Percentiles rank a stretch among this genome's conserved stretches.
Evolutionary conservation across 768 basidiomycete genomes (phyloP).

Genomic region (Coprinellus aureogranulatus): DNA sequence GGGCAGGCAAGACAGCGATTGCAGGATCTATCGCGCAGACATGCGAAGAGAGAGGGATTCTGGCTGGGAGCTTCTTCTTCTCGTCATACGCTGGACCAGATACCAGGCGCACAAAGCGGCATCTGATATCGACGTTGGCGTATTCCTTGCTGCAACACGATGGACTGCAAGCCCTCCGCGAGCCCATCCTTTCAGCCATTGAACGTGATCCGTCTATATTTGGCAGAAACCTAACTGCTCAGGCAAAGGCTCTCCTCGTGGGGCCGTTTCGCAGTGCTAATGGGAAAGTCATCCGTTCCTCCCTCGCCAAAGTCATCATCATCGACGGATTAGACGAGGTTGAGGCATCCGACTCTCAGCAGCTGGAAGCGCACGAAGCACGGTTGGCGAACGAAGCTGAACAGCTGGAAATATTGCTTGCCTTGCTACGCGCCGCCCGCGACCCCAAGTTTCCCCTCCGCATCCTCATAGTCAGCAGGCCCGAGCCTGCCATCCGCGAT

Average conservation of each 20-base stretch:
- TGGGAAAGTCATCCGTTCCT: too few relatives aligned
- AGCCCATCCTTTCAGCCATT: slow-evolving; percentile 9
- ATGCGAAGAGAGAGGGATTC: slow-evolving; percentile 12
- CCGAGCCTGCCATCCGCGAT: neutral
- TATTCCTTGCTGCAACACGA: slow-evolving; percentile 22
- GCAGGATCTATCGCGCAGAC: slow-evolving; percentile 22
- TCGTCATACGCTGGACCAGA: slow-evolving; percentile 19
- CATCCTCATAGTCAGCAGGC: neutral
- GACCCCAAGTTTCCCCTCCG: neutral
- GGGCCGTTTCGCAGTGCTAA: too few relatives aligned
- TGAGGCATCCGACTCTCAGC: neutral
- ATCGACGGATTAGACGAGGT: slow-evolving; percentile 31
- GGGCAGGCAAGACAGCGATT: slow-evolving; percentile 27
- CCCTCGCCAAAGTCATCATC: slow-evolving; percentile 12
- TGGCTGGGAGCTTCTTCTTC: slow-evolving; percentile 37
- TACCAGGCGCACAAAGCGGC: slow-evolving; percentile 19
- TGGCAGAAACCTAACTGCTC: slow-evolving; percentile 10
- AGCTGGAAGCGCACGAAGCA: slow-evolving; percentile 13
- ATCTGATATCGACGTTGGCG: slow-evolving; percentile 28
- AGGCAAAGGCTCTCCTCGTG: slow-evolving; percentile 16
- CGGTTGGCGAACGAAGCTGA: slow-evolving; percentile 13
- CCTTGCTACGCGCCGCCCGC: neutral
- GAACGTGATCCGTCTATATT: slow-evolving; percentile 18
- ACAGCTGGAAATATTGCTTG: neutral
- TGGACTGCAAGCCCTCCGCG: too few relatives aligned